Evolutionary conservation across 2,329 filamentous ascomycete genomes (phyloP).

Genomic region (Diaporthe australafricana): DNA sequence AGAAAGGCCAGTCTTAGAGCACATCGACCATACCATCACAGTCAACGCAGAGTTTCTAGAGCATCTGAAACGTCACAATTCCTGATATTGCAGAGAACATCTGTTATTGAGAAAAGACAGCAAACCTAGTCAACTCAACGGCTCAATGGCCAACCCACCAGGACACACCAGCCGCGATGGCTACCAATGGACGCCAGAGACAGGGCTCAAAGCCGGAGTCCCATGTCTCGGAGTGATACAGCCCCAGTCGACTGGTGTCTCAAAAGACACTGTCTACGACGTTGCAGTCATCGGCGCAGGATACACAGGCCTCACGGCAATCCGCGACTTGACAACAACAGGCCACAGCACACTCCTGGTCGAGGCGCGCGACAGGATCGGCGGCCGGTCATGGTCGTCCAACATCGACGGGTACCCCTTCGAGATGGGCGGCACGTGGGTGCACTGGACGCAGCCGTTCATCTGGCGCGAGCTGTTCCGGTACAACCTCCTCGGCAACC

Average conservation of each 20-base stretch:
- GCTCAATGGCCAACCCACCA: slow-evolving; percentile 30
- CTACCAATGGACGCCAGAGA: slow-evolving; percentile 38
- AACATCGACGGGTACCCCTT: slow-evolving; percentile 56
- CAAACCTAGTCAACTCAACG: background rate
- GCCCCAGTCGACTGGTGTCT: slow-evolving; percentile 13
- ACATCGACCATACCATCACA: background rate
- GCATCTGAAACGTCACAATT: background rate
- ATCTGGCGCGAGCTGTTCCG: slow-evolving; percentile 57
- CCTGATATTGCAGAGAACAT: background rate
- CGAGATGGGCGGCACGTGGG: slow-evolving; percentile 63
- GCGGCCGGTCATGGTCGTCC: slow-evolving; percentile 59
- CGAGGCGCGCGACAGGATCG: slow-evolving; percentile 60
- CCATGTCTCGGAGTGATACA: slow-evolving; percentile 35
- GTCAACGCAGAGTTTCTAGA: background rate
- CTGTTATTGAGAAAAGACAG: background rate
- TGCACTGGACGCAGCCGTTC: slow-evolving; percentile 57
- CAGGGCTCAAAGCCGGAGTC: slow-evolving; percentile 34
- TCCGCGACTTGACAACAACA: slow-evolving; percentile 44
- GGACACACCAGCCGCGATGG: slow-evolving; percentile 37
- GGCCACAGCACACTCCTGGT: slow-evolving; percentile 54
- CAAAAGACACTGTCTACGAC: slow-evolving; percentile 32
- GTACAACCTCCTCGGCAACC: slow-evolving; percentile 56
- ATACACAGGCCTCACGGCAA: slow-evolving; percentile 47
- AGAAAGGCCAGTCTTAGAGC: background rate
- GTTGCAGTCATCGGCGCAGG: slow-evolving; percentile 48